phyloP scores from a whole-genome alignment of 2,329 filamentous ascomycete species.

The Macrophomina tecta region DNA sequence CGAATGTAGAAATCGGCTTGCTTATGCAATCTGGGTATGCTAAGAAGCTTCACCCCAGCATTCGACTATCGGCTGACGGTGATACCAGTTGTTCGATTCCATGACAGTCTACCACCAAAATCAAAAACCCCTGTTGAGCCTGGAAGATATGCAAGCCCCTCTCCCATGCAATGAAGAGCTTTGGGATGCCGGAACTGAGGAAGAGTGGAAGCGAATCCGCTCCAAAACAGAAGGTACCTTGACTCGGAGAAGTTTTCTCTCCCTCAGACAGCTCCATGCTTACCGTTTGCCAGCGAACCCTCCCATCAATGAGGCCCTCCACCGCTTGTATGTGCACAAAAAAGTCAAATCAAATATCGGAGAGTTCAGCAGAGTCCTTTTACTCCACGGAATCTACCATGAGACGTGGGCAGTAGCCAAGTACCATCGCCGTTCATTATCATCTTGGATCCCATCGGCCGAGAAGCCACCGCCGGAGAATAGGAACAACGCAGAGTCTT shows the following conservation, averaged over 20 bases:
- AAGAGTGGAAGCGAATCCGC: conserved; percentile 32
- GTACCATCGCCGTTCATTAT: conserved; percentile 54
- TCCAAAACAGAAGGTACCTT: neutral
- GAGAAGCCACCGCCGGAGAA: conserved; percentile 28
- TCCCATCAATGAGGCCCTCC: conserved; percentile 51
- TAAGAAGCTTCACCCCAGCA: too few relatives aligned
- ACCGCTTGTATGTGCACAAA: conserved; percentile 58
- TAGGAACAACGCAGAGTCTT: conserved; percentile 31
- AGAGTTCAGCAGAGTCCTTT: conserved; percentile 57
- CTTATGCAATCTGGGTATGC: conserved; percentile 4
- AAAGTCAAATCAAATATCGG: conserved; percentile 50
- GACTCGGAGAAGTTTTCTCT: neutral
- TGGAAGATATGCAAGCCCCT: conserved; percentile 17
- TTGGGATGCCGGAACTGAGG: conserved; percentile 34
- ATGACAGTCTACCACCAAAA: conserved; percentile 24
- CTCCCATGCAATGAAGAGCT: conserved; percentile 32
- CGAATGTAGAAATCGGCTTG: neutral
- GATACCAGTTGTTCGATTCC: neutral
- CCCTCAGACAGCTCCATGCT: neutral
- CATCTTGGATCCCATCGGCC: conserved; percentile 42
- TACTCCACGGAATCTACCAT: conserved; percentile 58
- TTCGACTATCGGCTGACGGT: neutral
- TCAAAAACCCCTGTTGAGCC: conserved; percentile 2
- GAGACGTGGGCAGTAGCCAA: conserved; percentile 57
- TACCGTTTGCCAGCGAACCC: conserved; percentile 23